Evolutionary conservation across 192 early-diverging fungal genomes (phyloP).

Genomic region (Helicostylum pulchrum): DNA sequence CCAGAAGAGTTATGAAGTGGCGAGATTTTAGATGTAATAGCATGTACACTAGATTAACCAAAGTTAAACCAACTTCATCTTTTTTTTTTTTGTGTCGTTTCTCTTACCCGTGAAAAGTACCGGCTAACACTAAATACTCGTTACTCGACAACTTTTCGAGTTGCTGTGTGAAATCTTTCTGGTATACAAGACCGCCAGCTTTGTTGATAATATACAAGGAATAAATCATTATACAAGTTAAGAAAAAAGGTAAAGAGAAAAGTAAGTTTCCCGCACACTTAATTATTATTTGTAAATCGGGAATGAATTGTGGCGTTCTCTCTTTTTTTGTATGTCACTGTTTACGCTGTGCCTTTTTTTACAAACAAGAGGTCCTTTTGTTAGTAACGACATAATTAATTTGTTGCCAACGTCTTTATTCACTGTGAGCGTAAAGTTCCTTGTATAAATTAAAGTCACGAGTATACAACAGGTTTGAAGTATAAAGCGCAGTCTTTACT

Average conservation of each 20-base stretch:
- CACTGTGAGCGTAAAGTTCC: too few relatives aligned
- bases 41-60: slow-evolving; percentile 76
- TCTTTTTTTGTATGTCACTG: too few relatives aligned
- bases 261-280: not conserved
- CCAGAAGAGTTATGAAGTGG: slow-evolving; percentile 79
- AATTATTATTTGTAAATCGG: too few relatives aligned
- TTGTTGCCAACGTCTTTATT: too few relatives aligned
- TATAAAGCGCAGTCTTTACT: too few relatives aligned
- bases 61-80: not conserved
- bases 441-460: too few relatives aligned
- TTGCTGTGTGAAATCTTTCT: slow-evolving; percentile 83
- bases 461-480: too few relatives aligned
- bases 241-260: not conserved
- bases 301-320: too few relatives aligned
- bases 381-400: too few relatives aligned
- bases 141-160: slow-evolving; percentile 85
- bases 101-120: slow-evolving; percentile 90
- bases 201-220: slow-evolving; percentile 84
- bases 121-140: slow-evolving; percentile 96
- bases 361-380: too few relatives aligned
- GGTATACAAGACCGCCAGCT: slow-evolving; percentile 92
- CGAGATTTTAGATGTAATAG: slow-evolving; percentile 90
- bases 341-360: too few relatives aligned
- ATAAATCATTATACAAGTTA: slow-evolving; percentile 59
- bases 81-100: not conserved